Evolutionary conservation across 2,329 filamentous ascomycete genomes (phyloP), one percentile per base, ranked within the genome.

Genomic region (Botrytis fabae): DNA sequence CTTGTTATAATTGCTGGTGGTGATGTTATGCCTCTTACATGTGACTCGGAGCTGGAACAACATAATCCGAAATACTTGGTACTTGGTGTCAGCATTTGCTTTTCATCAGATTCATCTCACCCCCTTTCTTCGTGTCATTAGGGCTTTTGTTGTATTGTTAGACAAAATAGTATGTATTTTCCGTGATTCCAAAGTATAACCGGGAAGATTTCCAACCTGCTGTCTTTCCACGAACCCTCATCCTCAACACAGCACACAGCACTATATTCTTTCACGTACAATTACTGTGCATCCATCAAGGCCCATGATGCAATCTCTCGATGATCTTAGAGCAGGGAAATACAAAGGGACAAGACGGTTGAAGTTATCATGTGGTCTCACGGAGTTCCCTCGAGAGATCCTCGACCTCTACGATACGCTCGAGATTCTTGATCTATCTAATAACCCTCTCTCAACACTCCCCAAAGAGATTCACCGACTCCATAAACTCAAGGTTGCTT

Each of bases 361-460:
- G 38, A 81, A 81, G 66, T 62, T 80, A 48, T 73, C 78, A 35
- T 75, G 73, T 65, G 74, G 75, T 8, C 72, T 80, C 51, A 75
- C 76, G 40, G 59, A 73, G 2, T 83, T 86, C 54, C 85, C 85
- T 2, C 59, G 72, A 1, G 81, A 84, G 73, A 82, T 86, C 44
- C 76, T 85, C 10, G 77, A 81, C 10, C 80, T 84, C 35, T 83
- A 83, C 51, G 76, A 79, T 28, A 83, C 82, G 5, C 82, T 86
- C 35, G 82, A 84, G 74, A 82, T 83, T 62, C 82, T 86, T 14
- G 85, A 87, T 75, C 82, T 86, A n/a, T 86, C 85, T 0, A 82
- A 81, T 20, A 86, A 80, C 59, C 72, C 84, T 0, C 80, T 86
- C 6, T 82, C 83, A 20, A 76, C 78, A 6, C 78, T 86, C 12